phyloP scores from a whole-genome alignment of 2,329 filamentous ascomycete species.

The Fusarium sarcochroum region DNA sequence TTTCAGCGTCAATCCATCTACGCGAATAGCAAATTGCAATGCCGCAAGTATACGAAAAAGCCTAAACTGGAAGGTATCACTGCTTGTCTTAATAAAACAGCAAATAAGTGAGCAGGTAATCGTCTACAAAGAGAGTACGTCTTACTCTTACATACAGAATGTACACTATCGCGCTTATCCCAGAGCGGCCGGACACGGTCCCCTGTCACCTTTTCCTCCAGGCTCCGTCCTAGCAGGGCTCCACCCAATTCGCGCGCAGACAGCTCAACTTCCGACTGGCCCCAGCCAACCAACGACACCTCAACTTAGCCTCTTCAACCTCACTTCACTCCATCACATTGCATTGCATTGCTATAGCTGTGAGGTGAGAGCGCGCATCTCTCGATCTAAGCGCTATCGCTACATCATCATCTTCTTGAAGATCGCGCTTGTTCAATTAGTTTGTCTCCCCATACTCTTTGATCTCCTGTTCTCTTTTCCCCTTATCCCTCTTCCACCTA shows the following conservation, averaged over 20 bases:
- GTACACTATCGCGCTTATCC: constrained; percentile 22
- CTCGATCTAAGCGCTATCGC: constrained; percentile 37
- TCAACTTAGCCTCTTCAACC: constrained; percentile 51
- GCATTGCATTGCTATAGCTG: constrained; percentile 34
- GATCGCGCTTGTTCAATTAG: constrained; percentile 53
- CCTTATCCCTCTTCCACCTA: constrained; percentile 36
- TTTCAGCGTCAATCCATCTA: not conserved
- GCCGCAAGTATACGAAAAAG: not conserved
- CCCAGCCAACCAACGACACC: constrained; percentile 29
- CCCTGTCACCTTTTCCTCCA: constrained; percentile 3
- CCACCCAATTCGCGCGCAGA: constrained; percentile 41
- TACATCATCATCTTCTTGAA: constrained; percentile 39
- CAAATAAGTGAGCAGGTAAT: not conserved
- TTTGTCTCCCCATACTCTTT: constrained; percentile 52
- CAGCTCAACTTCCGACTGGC: constrained; percentile 40
- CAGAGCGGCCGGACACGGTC: constrained; percentile 28
- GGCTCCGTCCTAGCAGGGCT: not conserved
- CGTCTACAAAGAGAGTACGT: no score
- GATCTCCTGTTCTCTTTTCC: constrained; percentile 40
- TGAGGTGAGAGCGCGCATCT: constrained; percentile 45
- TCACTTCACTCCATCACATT: constrained; percentile 41
- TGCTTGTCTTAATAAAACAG: not conserved
- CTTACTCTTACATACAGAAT: not conserved
- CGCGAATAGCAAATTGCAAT: not conserved
- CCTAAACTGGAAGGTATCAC: not conserved